Evolutionary conservation across 1,139 yeast species (phyloP).

Genomic region (Diutina ranongensis): DNA sequence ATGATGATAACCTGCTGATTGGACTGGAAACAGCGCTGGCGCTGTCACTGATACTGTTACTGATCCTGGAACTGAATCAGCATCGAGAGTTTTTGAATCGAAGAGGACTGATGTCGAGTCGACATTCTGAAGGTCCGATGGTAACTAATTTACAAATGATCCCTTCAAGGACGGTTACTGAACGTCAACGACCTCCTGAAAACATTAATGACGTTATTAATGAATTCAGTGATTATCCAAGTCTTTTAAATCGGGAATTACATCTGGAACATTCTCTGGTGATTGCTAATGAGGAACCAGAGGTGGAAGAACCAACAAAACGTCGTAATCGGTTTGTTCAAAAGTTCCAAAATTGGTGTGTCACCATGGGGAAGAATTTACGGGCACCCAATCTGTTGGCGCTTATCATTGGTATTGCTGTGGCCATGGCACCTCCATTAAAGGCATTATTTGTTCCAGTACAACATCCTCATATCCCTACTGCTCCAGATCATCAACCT

Average conservation of each 20-base stretch:
- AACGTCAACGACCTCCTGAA: slow-evolving; percentile 37
- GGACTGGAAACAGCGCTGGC: too few species aligned
- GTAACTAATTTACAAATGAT: neutral
- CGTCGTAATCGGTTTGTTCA: neutral
- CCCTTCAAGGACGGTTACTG: slow-evolving; percentile 18
- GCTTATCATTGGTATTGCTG: slow-evolving; percentile 45
- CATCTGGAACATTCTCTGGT: neutral
- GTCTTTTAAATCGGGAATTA: neutral
- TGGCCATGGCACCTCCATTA: slow-evolving; percentile 81
- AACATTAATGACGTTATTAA: slow-evolving; percentile 45
- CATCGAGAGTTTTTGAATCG: neutral
- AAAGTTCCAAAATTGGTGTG: neutral
- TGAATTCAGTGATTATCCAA: slow-evolving; percentile 44
- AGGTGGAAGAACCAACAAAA: neutral
- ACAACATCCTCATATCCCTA: slow-evolving; percentile 10
- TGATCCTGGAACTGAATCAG: too few species aligned
- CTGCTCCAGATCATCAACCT: slow-evolving; percentile 21
- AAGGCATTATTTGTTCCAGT: slow-evolving; percentile 58
- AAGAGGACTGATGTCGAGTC: neutral
- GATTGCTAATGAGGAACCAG: neutral
- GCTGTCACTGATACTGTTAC: too few species aligned
- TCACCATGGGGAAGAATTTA: slow-evolving; percentile 31
- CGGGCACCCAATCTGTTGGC: slow-evolving; percentile 60
- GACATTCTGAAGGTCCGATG: neutral
- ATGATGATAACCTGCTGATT: too few species aligned